Base-by-base conservation (phyloP, 2,329 filamentous ascomycete species). In the Trichoderma koningii region DNA sequence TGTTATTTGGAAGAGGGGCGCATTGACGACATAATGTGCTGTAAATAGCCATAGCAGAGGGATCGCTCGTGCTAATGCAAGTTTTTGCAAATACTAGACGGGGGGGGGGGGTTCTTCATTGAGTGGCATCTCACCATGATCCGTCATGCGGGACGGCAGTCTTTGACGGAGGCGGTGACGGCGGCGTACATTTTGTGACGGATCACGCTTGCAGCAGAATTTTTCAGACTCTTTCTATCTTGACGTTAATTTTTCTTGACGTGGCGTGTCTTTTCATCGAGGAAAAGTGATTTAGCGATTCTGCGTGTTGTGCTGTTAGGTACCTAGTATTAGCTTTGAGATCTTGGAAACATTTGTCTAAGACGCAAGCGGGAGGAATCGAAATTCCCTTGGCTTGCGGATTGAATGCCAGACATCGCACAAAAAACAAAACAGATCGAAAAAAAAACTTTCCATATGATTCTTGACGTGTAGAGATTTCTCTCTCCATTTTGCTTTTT, bases 21-120 rank as follows among this genome's bases (percentile, higher is more conserved):
- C 59, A 62, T 62, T 26, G 45, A 62, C 41, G 21, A 52, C 59
- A 23, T 62, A 41, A 41, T 26, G 34, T 53, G 38, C 59, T 55
- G 50, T 34, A 53, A 62, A 53, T 42, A 62, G 59, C 34, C 28
- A 30, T 6, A 38, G 34, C 30, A 53, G 45, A 53, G 26, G n/a
- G 59, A 53, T 62, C 47, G 50, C 50, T 62, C 59, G 53, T 62
- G 59, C 59, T 62, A 53, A 62, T 53, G 59, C 59, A 51, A 38
- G 34, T 38, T 38, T 34, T 62, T 62, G 59, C 42, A 45, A n/a
- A 62, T 30, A 62, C 19, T 44, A 19, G 45, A 60, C 45, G 45
- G 28, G n/a, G n/a, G n/a, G n/a, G n/a, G 38, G 28, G 38, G 30
- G 30, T 30, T 30, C 9, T 41, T 23, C 23, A 28, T 28, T 28